Conservation (phyloP, 768 basidiomycete genomes). For the Cantharellus cinnabarinus region DNA sequence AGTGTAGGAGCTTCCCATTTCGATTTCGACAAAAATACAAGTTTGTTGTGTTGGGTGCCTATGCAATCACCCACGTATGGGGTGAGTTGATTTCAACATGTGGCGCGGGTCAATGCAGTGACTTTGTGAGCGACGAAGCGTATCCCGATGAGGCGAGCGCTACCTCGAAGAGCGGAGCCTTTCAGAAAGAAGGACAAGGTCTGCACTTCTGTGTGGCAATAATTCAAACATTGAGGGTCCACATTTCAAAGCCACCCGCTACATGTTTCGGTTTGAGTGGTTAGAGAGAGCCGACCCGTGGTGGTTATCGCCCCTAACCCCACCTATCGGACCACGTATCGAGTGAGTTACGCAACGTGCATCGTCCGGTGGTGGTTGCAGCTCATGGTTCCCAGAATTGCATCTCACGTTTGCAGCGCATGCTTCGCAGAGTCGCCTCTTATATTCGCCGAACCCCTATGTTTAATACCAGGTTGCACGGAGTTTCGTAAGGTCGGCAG, state of each 20-base stretch:
- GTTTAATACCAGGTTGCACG: not conserved
- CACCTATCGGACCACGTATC: too few species aligned
- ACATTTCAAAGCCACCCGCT: not conserved
- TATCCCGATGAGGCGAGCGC: too few species aligned
- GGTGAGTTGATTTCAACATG: conserved; percentile 22
- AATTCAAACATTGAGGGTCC: not conserved
- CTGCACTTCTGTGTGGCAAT: not conserved
- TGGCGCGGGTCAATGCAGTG: too few species aligned
- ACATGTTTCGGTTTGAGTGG: not conserved
- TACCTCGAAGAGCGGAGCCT: not conserved
- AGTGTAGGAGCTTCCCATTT: conserved; percentile 45
- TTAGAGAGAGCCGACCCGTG: not conserved
- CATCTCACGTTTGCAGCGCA: too few species aligned
- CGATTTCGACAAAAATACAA: conserved; percentile 1
- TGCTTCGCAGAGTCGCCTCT: not conserved
- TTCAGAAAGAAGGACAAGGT: not conserved
- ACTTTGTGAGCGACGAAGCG: too few species aligned
- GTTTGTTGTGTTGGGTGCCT: conserved; percentile 45
- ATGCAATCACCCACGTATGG: conserved; percentile 52
- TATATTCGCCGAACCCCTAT: not conserved
- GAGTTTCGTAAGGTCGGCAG: not conserved
- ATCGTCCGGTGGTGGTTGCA: too few species aligned
- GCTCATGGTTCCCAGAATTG: too few species aligned
- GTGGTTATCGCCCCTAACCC: not conserved
- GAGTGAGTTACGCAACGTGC: too few species aligned